These are phyloP conservation scores for Ganoderma sp. DNA, from an alignment of 1,284 basidiomycete genomes.

Conservation along the genomic window DNA sequence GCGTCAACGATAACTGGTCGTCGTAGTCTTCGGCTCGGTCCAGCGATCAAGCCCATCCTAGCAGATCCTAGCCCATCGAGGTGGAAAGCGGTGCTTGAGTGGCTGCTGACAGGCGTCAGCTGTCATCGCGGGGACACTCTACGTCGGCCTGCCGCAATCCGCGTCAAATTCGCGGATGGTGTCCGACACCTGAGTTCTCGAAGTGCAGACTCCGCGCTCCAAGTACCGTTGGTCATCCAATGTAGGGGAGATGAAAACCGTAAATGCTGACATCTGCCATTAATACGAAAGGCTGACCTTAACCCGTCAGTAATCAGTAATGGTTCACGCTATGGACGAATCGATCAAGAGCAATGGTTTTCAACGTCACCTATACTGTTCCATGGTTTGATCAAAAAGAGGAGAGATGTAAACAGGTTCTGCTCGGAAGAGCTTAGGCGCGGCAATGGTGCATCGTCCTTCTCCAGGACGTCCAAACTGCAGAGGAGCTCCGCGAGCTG, in stretches of 20 bases:
- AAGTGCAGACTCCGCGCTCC: slow-evolving; percentile 15
- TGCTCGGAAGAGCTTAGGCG: not conserved
- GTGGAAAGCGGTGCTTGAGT: not conserved
- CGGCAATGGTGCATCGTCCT: not conserved
- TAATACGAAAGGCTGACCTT: slow-evolving; percentile 14
- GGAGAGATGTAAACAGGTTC: not conserved
- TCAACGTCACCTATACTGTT: slow-evolving; percentile 3
- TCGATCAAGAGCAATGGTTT: slow-evolving; percentile 20
- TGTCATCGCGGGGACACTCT: not conserved
- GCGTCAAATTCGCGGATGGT: not conserved
- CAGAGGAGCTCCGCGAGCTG: not conserved
- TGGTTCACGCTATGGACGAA: not conserved
- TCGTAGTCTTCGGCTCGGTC: not conserved
- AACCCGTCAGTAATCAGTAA: not conserved
- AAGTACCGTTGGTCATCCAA: slow-evolving; percentile 23
- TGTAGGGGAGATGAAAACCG: slow-evolving; percentile 12
- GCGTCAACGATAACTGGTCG: not conserved
- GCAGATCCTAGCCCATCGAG: not conserved
- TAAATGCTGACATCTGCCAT: slow-evolving; percentile 14
- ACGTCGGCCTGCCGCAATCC: not conserved
- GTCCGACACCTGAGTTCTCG: slow-evolving; percentile 1
- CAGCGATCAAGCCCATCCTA: not conserved
- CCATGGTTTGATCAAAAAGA: too few species aligned
- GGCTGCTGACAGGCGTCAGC: not conserved
- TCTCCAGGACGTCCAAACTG: not conserved